phyloP scores from a whole-genome alignment of 306 rosid species.

The Canavalia ensiformis region DNA sequence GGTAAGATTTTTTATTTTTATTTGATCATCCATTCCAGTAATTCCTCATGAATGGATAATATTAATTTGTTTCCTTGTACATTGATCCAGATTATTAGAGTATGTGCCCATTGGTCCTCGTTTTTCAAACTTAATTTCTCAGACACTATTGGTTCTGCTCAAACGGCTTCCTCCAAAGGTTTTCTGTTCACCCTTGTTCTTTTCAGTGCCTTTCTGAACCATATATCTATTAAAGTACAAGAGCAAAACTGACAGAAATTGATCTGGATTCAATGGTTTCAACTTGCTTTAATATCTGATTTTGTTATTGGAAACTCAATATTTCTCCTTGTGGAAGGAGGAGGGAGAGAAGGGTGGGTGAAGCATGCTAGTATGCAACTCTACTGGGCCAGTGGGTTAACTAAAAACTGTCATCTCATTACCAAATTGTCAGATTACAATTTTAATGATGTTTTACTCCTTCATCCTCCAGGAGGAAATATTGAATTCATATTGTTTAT shows the following conservation, averaged over 20 bases:
- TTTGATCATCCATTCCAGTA: no score
- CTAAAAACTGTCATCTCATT: constrained; percentile 7
- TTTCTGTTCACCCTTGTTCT: constrained; percentile 44
- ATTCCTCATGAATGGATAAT: no score
- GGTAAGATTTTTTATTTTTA: no score
- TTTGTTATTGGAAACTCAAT: not conserved
- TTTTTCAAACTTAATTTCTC: constrained; percentile 88
- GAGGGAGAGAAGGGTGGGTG: constrained; percentile 1
- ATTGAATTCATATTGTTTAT: constrained; percentile 10
- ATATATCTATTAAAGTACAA: constrained; percentile 18
- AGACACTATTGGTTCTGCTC: constrained; percentile 85
- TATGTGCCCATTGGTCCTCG: constrained; percentile 94
- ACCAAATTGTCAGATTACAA: not conserved
- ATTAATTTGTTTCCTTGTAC: constrained; percentile 17
- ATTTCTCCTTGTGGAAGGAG: not conserved
- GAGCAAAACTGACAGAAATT: constrained; percentile 1
- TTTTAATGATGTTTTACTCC: not conserved
- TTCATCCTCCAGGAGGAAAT: not conserved
- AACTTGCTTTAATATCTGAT: constrained; percentile 21
- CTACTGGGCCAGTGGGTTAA: not conserved
- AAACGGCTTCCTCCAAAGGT: constrained; percentile 98
- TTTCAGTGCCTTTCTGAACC: constrained; percentile 28
- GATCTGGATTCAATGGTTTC: constrained; percentile 13
- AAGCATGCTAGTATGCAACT: constrained; percentile 7
- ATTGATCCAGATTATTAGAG: constrained; percentile 78